A percentile compares a stretch with the other conserved stretches of the same genome.
Conservation (phyloP, 495 filamentous ascomycete genomes). For the Beverwykella pulmonaria region DNA sequence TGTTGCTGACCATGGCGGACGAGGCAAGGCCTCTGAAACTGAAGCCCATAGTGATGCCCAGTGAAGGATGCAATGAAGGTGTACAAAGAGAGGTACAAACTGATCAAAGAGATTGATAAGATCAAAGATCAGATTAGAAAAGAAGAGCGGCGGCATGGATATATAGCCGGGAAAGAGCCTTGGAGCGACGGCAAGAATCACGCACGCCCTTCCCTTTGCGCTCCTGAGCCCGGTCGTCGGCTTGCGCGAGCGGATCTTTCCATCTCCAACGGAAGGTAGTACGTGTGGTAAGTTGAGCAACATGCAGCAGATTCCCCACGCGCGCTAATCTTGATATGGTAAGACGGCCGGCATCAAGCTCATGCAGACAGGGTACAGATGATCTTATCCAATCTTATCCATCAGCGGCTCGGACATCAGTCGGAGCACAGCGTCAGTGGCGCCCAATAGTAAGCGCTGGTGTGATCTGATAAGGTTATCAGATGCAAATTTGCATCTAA, state of each 20-base stretch:
- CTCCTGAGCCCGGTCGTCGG: slow-evolving; percentile 6
- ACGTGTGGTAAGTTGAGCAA: too few relatives aligned
- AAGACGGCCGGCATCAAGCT: not conserved
- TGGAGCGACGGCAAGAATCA: not conserved
- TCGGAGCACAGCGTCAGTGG: not conserved
- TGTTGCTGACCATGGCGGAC: slow-evolving; percentile 1
- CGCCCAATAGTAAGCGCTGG: not conserved
- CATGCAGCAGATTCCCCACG: too few relatives aligned
- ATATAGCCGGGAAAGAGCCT: slow-evolving; percentile 11
- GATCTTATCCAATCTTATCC: not conserved
- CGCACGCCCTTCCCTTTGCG: not conserved
- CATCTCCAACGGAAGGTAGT: not conserved
- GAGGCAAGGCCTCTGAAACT: slow-evolving; percentile 20
- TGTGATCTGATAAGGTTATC: not conserved
- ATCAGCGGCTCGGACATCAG: not conserved
- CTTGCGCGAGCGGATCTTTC: not conserved
- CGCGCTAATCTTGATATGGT: not conserved
- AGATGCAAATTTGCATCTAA: not conserved
- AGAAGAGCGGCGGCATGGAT: not conserved
- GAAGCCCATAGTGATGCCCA: slow-evolving; percentile 16
- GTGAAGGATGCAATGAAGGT: not conserved
- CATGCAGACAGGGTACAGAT: not conserved
- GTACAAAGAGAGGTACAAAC: not conserved
- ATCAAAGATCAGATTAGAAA: slow-evolving; percentile 6
- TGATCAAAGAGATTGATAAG: slow-evolving; percentile 10